Evolutionary conservation across 2,329 filamentous ascomycete genomes (phyloP).

Genomic region (Metarhizium sp.): DNA sequence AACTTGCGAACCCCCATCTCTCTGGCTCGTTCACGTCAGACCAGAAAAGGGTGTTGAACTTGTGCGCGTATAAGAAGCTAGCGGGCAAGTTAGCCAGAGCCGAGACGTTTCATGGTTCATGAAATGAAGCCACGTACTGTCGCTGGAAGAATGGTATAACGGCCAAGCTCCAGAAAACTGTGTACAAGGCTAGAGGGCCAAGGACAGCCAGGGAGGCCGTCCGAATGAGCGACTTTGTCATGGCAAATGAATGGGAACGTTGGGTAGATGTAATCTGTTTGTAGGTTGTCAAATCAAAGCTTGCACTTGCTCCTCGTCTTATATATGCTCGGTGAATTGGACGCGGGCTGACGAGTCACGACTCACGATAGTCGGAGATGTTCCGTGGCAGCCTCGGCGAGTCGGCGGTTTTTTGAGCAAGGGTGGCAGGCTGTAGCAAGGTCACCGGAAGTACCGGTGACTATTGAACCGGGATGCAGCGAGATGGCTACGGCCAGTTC

Average conservation of each 20-base stretch:
- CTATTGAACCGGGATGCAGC: no score
- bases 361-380: no score
- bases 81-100: slow-evolving; percentile 7
- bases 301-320: no score
- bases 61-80: slow-evolving; percentile 78
- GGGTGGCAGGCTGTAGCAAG: no score
- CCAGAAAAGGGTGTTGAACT: slow-evolving; percentile 63
- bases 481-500: no score
- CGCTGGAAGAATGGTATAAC: slow-evolving; percentile 66
- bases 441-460: no score
- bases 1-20: slow-evolving; percentile 78
- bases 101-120: background rate
- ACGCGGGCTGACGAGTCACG: no score
- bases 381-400: no score
- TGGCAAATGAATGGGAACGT: background rate
- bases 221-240: slow-evolving; percentile 22
- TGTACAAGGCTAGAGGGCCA: slow-evolving; percentile 55
- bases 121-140: slow-evolving; percentile 49
- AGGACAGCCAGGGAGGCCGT: slow-evolving; percentile 28
- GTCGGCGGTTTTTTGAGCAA: no score
- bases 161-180: slow-evolving; percentile 53
- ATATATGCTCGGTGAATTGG: no score
- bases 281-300: no score
- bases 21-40: slow-evolving; percentile 68
- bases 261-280: no score